phyloP scores from a whole-genome alignment of 306 rosid genomes.

The Trichosanthes truncata region DNA sequence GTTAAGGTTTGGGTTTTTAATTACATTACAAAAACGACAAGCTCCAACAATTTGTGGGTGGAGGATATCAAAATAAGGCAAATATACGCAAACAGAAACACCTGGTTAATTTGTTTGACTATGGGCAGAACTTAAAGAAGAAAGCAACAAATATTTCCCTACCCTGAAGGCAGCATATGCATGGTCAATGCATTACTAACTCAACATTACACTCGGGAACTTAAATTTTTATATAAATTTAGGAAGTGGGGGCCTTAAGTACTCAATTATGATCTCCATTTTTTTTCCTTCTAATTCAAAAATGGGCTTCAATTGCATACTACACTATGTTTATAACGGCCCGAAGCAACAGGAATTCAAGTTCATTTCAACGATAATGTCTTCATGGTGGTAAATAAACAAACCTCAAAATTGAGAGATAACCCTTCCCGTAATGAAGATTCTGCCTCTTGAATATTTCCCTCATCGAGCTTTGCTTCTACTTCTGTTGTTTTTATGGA shows the following conservation, averaged over 20 bases:
- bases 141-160: background rate
- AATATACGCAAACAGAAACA: background rate
- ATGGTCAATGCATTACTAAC: background rate
- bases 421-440: slow-evolving; percentile 71
- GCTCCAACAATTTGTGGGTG: background rate
- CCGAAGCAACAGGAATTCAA: background rate
- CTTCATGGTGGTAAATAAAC: background rate
- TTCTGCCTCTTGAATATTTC: slow-evolving; percentile 88
- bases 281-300: background rate
- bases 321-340: background rate
- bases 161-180: background rate
- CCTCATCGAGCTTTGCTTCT: slow-evolving; percentile 81
- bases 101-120: background rate
- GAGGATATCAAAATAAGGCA: background rate
- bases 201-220: background rate
- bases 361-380: background rate
- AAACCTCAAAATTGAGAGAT: slow-evolving; percentile 79
- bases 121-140: background rate
- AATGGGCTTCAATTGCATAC: background rate
- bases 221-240: background rate
- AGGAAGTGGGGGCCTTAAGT: background rate
- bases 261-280: background rate
- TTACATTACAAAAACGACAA: background rate
- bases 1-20: background rate
- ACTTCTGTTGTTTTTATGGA: slow-evolving; percentile 44